Evolutionary conservation across 495 filamentous ascomycete genomes (phyloP).

Genomic region (Penicillium coprophilum): DNA sequence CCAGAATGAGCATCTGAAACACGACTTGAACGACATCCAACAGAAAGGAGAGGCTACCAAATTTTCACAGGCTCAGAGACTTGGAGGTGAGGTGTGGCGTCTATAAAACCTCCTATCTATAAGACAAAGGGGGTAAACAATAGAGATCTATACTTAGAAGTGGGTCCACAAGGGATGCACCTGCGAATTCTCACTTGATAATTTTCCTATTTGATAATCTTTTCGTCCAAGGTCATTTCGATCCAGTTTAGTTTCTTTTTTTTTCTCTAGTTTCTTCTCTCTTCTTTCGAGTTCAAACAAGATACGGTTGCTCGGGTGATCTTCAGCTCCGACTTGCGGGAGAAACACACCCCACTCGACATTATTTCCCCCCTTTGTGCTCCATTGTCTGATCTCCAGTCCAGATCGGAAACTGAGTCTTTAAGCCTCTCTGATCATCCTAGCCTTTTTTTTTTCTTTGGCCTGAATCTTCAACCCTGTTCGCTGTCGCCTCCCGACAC

Average conservation of each 20-base stretch:
- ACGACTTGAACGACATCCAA: too few species aligned
- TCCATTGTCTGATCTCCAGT: conserved; percentile 9
- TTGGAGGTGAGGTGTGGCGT: too few species aligned
- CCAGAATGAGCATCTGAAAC: too few species aligned
- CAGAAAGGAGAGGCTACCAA: too few species aligned
- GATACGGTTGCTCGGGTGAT: conserved; percentile 27
- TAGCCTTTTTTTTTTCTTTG: conserved; percentile 2
- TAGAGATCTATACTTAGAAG: conserved; percentile 9
- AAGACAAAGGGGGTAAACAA: conserved; percentile 1
- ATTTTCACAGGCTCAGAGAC: too few species aligned
- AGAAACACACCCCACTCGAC: conserved; percentile 17
- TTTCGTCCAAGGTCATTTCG: neutral
- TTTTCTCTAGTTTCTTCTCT: neutral
- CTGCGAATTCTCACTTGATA: conserved; percentile 5
- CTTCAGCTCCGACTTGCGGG: conserved; percentile 13
- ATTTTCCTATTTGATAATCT: neutral
- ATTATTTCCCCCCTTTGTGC: conserved; percentile 8
- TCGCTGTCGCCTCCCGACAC: conserved; percentile 17
- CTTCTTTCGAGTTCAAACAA: neutral
- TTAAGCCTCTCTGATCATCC: conserved; percentile 9
- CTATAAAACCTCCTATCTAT: neutral
- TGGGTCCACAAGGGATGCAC: conserved; percentile 14
- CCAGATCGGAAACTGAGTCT: conserved; percentile 14
- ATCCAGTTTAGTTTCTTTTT: neutral
- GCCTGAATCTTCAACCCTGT: conserved; percentile 3